Evolutionary conservation across 108 stramenopile species (phyloP).

Genomic region (Schizochytrium sp.): DNA sequence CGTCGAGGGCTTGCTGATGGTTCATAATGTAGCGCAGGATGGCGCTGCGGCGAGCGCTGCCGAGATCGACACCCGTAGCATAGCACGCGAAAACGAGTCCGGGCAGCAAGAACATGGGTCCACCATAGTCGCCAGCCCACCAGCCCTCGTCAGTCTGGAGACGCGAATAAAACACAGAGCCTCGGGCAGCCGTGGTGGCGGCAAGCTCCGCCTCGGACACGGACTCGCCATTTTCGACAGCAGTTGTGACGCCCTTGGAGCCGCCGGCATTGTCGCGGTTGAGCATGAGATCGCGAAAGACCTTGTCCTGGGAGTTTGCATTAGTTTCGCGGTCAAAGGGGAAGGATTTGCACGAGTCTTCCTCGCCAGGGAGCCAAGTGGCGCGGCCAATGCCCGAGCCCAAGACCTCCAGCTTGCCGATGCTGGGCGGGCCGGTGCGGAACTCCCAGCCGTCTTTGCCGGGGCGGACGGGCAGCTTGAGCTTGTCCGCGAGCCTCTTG

Average conservation of each 20-base stretch:
- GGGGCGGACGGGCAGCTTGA: background rate
- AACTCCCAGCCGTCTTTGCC: background rate
- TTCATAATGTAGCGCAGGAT: constrained; percentile 71
- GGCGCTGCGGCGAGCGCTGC: background rate
- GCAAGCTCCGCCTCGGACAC: background rate
- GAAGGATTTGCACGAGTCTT: background rate
- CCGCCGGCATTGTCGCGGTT: background rate
- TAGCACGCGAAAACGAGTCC: constrained; percentile 82
- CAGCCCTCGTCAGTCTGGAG: constrained; percentile 79
- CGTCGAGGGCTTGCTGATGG: constrained; percentile 87
- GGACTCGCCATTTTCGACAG: background rate
- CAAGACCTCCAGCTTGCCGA: background rate
- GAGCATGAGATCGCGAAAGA: background rate
- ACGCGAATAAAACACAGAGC: constrained; percentile 17
- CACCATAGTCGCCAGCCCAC: constrained; percentile 95
- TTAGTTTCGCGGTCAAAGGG: background rate
- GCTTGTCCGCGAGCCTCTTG: background rate
- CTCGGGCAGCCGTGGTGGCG: background rate
- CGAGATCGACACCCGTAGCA: constrained; percentile 28
- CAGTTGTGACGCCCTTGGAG: background rate
- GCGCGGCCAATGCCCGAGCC: background rate
- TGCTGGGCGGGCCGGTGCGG: background rate
- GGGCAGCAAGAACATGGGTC: constrained; percentile 93
- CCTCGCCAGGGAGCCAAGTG: background rate
- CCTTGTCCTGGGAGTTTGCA: background rate